Base-by-base conservation (phyloP, 768 basidiomycete species). In the Termitomyces sp. region DNA sequence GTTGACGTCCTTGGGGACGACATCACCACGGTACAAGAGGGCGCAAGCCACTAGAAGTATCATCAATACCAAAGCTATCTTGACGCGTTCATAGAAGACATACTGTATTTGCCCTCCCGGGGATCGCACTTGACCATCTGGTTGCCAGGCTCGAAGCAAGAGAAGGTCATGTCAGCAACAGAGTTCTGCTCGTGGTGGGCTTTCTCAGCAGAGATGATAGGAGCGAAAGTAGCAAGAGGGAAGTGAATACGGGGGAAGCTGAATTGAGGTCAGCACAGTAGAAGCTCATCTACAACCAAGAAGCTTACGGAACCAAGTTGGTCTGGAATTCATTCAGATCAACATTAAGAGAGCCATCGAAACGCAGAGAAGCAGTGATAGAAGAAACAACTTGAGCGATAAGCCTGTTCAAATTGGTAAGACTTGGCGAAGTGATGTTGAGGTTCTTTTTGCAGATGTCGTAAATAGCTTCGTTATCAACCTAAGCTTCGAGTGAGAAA, bases 311-410 rank as follows among this genome's bases (percentile, higher is more conserved):
- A 60, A 98, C 96, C 75, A 98, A 79, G 78, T 98, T 98, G 58
- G 96, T 98, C 81, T 98, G 96, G 85, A 98, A 98, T 78, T 98
- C 96, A 75, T 91, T 94, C 68, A 98, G 76, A 76, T 98, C 96
- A 69, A 98, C 96, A 75, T 98, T 98, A 69, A 98, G 82, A 54
- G 94, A 96, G 24, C 96, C 96, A 68, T 96, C 96, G 77, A 98
- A 98, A 65, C 96, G 92, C 61, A 98, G 82, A 33, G 96, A 98
- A 51, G 96, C 96, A 24, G 96, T 98, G 76, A 98, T 88, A 58
- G 95, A 96, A 18, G 97, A 99, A 67, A 99, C 97, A 66, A 98
- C 97, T 75, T 98, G 97, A 22, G 97, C 96, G 69, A 98, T 98
- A 67, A 99, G 81, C 63, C 97, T 82, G 81, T 99, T 98, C 67